A percentile compares a stretch with the other conserved stretches of the same genome.
phyloP scores from a whole-genome alignment of 148 eudicot species.

The Polygonum aviculare region DNA sequence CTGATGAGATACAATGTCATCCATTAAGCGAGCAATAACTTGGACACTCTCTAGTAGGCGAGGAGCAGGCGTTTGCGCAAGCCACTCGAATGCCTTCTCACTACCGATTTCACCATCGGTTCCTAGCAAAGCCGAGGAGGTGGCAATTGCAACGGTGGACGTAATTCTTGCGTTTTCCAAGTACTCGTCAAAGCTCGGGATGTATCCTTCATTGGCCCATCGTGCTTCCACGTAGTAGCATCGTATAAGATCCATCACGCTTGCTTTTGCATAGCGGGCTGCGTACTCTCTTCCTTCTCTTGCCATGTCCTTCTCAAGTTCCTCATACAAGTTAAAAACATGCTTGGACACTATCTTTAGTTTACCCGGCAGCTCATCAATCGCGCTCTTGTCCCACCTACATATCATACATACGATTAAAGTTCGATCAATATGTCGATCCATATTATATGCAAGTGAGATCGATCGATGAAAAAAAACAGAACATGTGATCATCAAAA shows the following conservation, averaged over 20 bases:
- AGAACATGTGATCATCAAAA: too few relatives aligned
- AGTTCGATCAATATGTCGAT: too few relatives aligned
- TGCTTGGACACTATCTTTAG: not conserved
- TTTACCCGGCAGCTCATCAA: not conserved
- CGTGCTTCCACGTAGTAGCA: conserved; percentile 9
- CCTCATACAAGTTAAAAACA: not conserved
- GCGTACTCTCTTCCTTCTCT: not conserved
- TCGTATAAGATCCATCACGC: not conserved
- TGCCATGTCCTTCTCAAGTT: not conserved
- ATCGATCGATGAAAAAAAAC: too few relatives aligned
- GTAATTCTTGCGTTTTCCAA: not conserved
- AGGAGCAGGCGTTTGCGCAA: conserved; percentile 4
- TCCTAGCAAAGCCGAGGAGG: conserved; percentile 18
- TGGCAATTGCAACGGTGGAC: not conserved
- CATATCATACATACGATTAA: not conserved
- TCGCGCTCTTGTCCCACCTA: not conserved
- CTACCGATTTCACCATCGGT: conserved; percentile 15
- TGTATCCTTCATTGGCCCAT: conserved; percentile 18
- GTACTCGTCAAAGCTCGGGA: conserved; percentile 24
- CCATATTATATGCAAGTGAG: too few relatives aligned
- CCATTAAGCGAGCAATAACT: conserved; percentile 20
- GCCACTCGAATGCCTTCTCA: conserved; percentile 19
- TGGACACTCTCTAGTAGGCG: conserved; percentile 18
- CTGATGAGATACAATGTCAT: conserved; percentile 20
- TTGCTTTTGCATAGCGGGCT: not conserved